Conservation (phyloP, 371 early-diverging fungal genomes). For the Actinomucor elegans region DNA sequence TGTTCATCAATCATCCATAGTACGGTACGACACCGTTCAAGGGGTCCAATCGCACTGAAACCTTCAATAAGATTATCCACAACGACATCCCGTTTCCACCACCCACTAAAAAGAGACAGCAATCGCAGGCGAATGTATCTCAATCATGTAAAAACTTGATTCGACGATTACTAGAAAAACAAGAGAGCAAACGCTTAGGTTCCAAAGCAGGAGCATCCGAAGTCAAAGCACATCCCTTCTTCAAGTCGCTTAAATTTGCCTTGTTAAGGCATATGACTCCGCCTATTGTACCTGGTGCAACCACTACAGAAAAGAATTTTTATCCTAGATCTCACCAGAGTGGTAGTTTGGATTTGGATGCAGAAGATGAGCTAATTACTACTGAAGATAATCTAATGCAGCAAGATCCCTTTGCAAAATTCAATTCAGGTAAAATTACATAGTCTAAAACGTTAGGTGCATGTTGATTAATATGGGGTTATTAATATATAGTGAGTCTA, state of each 20-base stretch:
- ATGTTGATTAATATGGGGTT: constrained; percentile 1
- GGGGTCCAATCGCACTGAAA: constrained; percentile 79
- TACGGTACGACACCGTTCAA: constrained; percentile 91
- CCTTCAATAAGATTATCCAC: constrained; percentile 80
- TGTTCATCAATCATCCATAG: too few relatives aligned
- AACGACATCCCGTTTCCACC: constrained; percentile 72
- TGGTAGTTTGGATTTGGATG: constrained; percentile 55
- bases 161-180: constrained; percentile 76
- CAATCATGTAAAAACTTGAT: constrained; percentile 69
- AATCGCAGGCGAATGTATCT: constrained; percentile 38
- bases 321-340: constrained; percentile 52
- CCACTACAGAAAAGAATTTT: neutral
- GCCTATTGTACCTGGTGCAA: constrained; percentile 78
- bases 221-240: constrained; percentile 92
- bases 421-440: constrained; percentile 64
- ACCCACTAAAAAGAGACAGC: constrained; percentile 6
- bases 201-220: constrained; percentile 87
- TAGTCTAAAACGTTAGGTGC: too few relatives aligned
- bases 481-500: constrained; percentile 46
- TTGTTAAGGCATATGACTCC: constrained; percentile 78
- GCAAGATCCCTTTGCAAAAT: constrained; percentile 59
- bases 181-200: constrained; percentile 80
- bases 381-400: neutral
- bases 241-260: constrained; percentile 89
- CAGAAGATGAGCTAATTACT: constrained; percentile 18